Evolutionary conservation across 768 basidiomycete genomes (phyloP).

Genomic region (Lentinula aciculospora): DNA sequence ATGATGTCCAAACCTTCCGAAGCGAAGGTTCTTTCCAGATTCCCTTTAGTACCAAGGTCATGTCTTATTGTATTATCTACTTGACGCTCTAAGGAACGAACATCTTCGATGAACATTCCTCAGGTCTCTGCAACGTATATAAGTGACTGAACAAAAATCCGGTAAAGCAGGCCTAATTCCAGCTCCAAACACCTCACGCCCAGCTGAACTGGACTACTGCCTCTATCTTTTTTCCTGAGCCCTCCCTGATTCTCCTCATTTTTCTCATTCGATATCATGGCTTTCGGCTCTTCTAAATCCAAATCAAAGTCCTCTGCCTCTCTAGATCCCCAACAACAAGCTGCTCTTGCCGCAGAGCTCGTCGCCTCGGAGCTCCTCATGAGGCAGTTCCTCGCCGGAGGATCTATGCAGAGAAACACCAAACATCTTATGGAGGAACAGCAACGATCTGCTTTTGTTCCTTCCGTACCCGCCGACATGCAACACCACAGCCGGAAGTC

Average conservation of each 20-base stretch:
- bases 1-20: background rate
- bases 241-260: background rate
- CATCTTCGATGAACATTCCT: background rate
- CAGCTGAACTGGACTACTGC: background rate
- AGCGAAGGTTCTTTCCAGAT: background rate
- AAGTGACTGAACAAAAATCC: background rate
- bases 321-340: background rate
- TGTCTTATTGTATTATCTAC: background rate
- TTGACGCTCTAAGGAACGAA: background rate
- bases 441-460: background rate
- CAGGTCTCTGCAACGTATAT: background rate
- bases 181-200: background rate
- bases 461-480: background rate
- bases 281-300: conserved; percentile 1
- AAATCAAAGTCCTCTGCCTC: background rate
- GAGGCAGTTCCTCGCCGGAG: background rate
- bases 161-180: background rate
- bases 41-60: background rate
- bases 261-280: background rate
- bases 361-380: background rate
- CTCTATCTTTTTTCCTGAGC: background rate
- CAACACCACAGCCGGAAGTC: background rate
- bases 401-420: background rate
- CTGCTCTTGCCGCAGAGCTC: background rate
- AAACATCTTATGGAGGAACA: background rate